Evolutionary conservation across 495 filamentous ascomycete genomes (phyloP), one percentile per base, ranked within the genome.

Genomic region (Hypomontagnella submonticulosa): DNA sequence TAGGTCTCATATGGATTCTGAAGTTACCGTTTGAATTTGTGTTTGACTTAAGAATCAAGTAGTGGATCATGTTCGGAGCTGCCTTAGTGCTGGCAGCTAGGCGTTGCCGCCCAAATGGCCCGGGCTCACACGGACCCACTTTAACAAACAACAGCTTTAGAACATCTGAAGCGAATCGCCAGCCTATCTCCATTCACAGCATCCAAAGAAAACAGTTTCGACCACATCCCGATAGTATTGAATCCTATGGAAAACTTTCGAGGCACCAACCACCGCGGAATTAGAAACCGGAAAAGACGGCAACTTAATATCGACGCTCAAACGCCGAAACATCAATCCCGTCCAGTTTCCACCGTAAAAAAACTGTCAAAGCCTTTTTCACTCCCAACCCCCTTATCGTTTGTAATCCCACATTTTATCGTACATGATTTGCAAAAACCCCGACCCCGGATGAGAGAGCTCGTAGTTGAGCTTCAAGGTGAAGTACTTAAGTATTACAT

Each of bases 191-290:
- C 23, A 3, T 27, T 4, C 13, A n/a, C 20, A 47, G 23, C 18
- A 34, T 16, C 46, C 15, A 1, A 11, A n/a, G n/a, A 3, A 32
- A 8, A 15, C 16, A 27, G 12, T 44, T 42, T 44, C 18, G 49
- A 66, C 63, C 44, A 66, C 50, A 49, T 49, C 56, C 63, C 56
- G 38, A 56, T 66, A 47, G 46, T 51, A 63, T 63, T 67, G 43
- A 19, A 41, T 63, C 57, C 58, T 61, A 67, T 63, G 18, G 50
- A 67, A 44, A 46, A 34, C 27, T 15, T 42, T 5, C 27, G 32
- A 53, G 36, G 36, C 52, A 54, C 54, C 18, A 20, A 54, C 54
- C 18, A 20, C 50, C 53, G 34, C 55, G 60, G 51, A 36, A 59
- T 47, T 58, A 55, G 56, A 56, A 53, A 47, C 52, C 18, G 34